A percentile compares a stretch with the other conserved stretches of the same genome.
Conservation (phyloP, 129 eudicot genomes). For the Lactuca sativa region DNA sequence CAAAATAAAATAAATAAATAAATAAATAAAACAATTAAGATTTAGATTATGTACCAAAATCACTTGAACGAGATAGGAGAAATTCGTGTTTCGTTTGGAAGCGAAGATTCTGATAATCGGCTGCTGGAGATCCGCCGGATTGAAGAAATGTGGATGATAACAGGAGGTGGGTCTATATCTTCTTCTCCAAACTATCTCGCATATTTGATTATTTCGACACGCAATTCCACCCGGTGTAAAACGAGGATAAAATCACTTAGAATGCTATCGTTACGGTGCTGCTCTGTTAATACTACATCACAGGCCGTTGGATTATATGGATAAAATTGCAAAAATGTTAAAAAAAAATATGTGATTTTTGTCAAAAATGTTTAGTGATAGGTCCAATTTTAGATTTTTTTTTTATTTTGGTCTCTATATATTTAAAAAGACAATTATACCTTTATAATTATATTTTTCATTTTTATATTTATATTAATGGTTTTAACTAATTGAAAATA, state of each 20-base stretch:
- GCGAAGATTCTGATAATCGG: conserved; percentile 26
- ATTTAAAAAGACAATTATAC: too few species aligned
- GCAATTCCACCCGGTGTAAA: conserved; percentile 26
- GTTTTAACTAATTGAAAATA: too few species aligned
- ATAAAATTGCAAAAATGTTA: not conserved
- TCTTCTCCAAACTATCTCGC: not conserved
- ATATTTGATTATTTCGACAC: conserved; percentile 22
- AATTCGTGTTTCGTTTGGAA: not conserved
- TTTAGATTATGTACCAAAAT: conserved; percentile 4
- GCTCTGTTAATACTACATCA: conserved; percentile 5
- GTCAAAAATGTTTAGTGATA: too few species aligned
- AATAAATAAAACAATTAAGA: not conserved
- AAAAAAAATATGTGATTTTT: too few species aligned
- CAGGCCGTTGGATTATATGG: conserved; percentile 18
- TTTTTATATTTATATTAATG: too few species aligned
- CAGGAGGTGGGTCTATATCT: conserved; percentile 16
- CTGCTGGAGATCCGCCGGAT: conserved; percentile 19
- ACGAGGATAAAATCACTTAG: conserved; percentile 17
- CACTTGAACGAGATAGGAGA: conserved; percentile 1
- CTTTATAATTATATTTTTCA: too few species aligned
- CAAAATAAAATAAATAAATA: not conserved
- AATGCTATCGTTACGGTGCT: conserved; percentile 20
- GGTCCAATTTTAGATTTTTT: too few species aligned
- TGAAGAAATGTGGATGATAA: conserved; percentile 25
- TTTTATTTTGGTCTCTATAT: too few species aligned